Evolutionary conservation across 345 rosid genomes (phyloP), one percentile per base, ranked within the genome.

Genomic region (Salix caprea): DNA sequence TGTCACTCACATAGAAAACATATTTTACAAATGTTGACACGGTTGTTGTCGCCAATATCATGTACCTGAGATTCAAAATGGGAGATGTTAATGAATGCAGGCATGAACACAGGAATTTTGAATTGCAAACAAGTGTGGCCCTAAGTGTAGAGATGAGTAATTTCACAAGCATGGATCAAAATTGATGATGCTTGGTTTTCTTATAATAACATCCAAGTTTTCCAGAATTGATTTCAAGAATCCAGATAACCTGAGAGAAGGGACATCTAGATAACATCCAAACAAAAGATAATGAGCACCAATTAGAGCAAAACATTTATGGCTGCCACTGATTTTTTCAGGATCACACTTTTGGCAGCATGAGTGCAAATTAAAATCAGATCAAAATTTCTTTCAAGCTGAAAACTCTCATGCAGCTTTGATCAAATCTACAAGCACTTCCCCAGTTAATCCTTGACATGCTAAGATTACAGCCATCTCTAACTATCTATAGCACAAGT

Each of bases 31-130:
- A 89, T 46, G 92, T 86, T 8, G 96, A 90, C 65, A 95, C 82
- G 3, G 99, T 93, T 65, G 97, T 90, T 10, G 99, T 95, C 16
- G 92, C 99, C 76, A 95, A 84, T 79, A 95, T 95, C 99, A 93
- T 88, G 77, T 95, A 95, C 97, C 97, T 94, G 76, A 69, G 64
- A 81, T 61, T 69, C 60, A 66, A 71, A 80, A 46, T 40, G 6
- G 18, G 44, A 52, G 34, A 37, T n/a, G 70, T 71, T 28, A 74
- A 37, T 12, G 18, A 67, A 14, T 1, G 24, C 67, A 72, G 66
- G n/a, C 7, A 67, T 24, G 4, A 7, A 73, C 40, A 11, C 28
- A 70, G 7, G 26, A 56, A 42, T 69, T 18, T 21, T 1, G 8
- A 79, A 73, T 15, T 10, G 67, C n/a, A 74, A 34, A 24, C 7